Conservation (phyloP, 805 yeast species). For the Yarrowia sp. region DNA sequence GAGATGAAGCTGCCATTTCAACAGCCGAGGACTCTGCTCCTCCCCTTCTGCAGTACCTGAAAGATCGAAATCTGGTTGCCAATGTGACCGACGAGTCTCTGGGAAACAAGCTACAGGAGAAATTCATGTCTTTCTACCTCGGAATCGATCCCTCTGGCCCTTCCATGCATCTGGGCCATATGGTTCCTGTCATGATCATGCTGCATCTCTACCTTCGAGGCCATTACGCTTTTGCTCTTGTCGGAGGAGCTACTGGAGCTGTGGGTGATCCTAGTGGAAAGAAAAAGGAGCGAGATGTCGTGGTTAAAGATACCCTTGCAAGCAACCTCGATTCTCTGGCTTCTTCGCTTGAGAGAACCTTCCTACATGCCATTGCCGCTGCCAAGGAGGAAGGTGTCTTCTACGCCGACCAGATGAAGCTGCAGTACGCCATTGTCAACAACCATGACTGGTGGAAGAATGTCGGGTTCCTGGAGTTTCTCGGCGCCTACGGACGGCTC, state of each 20-base stretch:
- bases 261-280: slow-evolving; percentile 98
- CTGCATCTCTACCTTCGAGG: slow-evolving; percentile 87
- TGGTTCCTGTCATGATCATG: slow-evolving; percentile 83
- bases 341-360: slow-evolving; percentile 58
- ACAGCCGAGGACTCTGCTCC: neutral
- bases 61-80: slow-evolving; percentile 15
- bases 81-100: slow-evolving; percentile 31
- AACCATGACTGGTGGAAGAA: slow-evolving; percentile 88
- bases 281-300: slow-evolving; percentile 68
- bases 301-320: slow-evolving; percentile 60
- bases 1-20: slow-evolving; percentile 10
- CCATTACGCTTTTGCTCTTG: slow-evolving; percentile 79
- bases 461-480: slow-evolving; percentile 75
- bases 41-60: slow-evolving; percentile 25
- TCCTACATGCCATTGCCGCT: slow-evolving; percentile 41
- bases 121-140: slow-evolving; percentile 63
- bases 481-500: slow-evolving; percentile 75
- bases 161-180: slow-evolving; percentile 89
- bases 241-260: slow-evolving; percentile 82
- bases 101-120: slow-evolving; percentile 16
- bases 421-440: slow-evolving; percentile 55
- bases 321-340: slow-evolving; percentile 63
- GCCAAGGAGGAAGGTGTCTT: slow-evolving; percentile 54
- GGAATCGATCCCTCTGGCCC: slow-evolving; percentile 97
- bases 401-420: slow-evolving; percentile 58